Percentiles rank a stretch among this genome's conserved stretches.
Evolutionary conservation across 768 basidiomycete genomes (phyloP).

Genomic region (Multifurca ochricompacta): DNA sequence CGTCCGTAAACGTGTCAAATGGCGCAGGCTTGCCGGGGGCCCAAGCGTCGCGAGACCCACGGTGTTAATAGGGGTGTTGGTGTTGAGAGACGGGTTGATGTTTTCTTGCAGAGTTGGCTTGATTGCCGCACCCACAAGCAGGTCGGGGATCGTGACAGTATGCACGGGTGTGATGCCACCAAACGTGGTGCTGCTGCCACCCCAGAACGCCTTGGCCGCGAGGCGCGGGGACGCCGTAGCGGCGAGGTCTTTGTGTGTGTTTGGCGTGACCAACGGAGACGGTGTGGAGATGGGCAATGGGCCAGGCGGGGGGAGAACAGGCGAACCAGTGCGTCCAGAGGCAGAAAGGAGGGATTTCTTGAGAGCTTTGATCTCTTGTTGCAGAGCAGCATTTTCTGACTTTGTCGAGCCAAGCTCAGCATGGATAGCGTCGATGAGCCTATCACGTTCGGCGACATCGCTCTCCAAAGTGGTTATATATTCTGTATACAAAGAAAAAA

Average conservation of each 20-base stretch:
- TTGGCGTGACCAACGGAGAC: conserved; percentile 43
- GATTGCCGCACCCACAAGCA: conserved; percentile 21
- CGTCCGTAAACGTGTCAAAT: conserved; percentile 74
- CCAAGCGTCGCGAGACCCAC: conserved; percentile 30
- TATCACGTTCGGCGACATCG: conserved; percentile 88
- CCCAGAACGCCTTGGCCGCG: conserved; percentile 67
- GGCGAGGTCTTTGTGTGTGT: conserved; percentile 72
- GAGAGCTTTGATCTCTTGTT: conserved; percentile 66
- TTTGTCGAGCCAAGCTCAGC: conserved; percentile 71
- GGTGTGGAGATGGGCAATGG: conserved; percentile 29
- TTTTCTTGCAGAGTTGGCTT: conserved; percentile 54
- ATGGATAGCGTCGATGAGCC: conserved; percentile 80
- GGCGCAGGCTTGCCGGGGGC: conserved; percentile 32
- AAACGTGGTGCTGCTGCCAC: conserved; percentile 43
- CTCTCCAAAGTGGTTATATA: conserved; percentile 92
- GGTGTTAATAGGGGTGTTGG: conserved; percentile 24
- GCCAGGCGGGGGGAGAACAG: conserved; percentile 39
- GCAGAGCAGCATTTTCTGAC: conserved; percentile 76
- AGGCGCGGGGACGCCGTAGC: conserved; percentile 43
- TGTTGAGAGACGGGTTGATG: conserved; percentile 68
- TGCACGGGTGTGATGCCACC: conserved; percentile 81
- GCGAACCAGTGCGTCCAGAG: conserved; percentile 36
- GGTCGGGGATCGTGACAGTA: conserved; percentile 71
- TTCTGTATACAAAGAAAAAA: conserved; percentile 38
- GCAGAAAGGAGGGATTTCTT: conserved; percentile 70